phyloP scores from a whole-genome alignment of 345 rosid genomes.

The Bretschneidera sinensis region DNA sequence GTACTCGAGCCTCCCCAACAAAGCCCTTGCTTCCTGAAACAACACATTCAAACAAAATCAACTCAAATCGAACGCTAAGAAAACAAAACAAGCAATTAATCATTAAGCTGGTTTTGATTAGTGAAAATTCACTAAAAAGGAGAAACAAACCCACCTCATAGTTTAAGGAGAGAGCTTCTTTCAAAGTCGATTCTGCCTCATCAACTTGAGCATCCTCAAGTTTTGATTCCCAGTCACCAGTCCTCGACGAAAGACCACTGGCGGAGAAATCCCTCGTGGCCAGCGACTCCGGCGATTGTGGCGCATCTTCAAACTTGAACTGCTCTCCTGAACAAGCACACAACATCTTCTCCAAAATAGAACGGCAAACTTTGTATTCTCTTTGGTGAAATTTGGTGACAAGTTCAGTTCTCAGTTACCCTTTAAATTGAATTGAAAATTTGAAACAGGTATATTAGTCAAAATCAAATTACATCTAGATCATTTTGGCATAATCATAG shows the following conservation, averaged over 20 bases:
- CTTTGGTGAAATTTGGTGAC: neutral
- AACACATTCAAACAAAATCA: slow-evolving; percentile 8
- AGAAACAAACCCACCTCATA: slow-evolving; percentile 61
- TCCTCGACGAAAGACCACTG: slow-evolving; percentile 73
- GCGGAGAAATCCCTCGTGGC: slow-evolving; percentile 96
- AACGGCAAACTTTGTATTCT: neutral
- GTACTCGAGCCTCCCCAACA: slow-evolving; percentile 88
- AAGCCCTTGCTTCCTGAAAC: slow-evolving; percentile 90
- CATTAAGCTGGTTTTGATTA: too few relatives aligned
- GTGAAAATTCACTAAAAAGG: too few relatives aligned
- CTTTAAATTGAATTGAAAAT: slow-evolving; percentile 1
- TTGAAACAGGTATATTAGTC: neutral
- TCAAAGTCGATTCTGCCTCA: slow-evolving; percentile 93
- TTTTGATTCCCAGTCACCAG: slow-evolving; percentile 77
- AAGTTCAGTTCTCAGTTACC: slow-evolving; percentile 5
- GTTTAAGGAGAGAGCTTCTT: slow-evolving; percentile 94
- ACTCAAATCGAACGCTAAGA: neutral
- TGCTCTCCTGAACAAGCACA: slow-evolving; percentile 98
- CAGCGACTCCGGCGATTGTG: slow-evolving; percentile 83
- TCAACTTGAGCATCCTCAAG: slow-evolving; percentile 77
- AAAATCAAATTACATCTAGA: neutral
- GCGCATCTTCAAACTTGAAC: slow-evolving; percentile 81
- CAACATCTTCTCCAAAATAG: slow-evolving; percentile 50
- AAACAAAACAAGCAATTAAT: neutral
- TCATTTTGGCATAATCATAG: neutral